phyloP scores from a whole-genome alignment of 108 stramenopile species.

The Conticribra weissflogii region DNA sequence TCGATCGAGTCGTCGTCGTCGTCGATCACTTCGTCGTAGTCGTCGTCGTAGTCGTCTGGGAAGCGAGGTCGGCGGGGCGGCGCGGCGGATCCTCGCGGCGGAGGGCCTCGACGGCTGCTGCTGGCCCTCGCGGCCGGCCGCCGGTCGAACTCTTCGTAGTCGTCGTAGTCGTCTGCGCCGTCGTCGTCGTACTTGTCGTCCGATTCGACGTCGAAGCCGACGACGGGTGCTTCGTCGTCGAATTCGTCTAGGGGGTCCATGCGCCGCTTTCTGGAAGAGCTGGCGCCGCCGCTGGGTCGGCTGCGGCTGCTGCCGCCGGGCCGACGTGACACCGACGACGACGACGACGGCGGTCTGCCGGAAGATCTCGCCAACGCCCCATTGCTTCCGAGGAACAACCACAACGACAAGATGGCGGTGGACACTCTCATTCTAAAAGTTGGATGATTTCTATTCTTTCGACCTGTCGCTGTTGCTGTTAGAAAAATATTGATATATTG shows the following conservation, averaged over 20 bases:
- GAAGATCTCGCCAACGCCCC: constrained; percentile 24
- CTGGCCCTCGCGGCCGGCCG: constrained; percentile 26
- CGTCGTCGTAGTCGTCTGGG: constrained; percentile 5
- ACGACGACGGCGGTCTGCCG: constrained; percentile 17
- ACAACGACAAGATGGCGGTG: constrained; percentile 1
- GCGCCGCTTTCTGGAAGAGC: constrained; percentile 36
- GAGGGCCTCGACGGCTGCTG: constrained; percentile 2
- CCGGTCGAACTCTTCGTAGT: constrained; percentile 33
- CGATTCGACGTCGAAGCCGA: constrained; percentile 58
- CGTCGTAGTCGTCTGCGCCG: constrained; percentile 39
- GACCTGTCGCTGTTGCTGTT: not conserved
- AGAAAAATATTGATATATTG: too few relatives aligned
- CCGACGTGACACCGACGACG: constrained; percentile 15
- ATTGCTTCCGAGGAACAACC: not conserved
- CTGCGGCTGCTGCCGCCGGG: constrained; percentile 14
- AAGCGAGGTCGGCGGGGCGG: constrained; percentile 4
- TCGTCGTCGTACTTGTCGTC: constrained; percentile 59
- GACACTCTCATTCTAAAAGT: constrained; percentile 10
- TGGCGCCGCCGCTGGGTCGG: not conserved
- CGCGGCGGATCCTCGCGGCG: constrained; percentile 5
- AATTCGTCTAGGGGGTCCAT: constrained; percentile 39
- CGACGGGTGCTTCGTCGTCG: constrained; percentile 40
- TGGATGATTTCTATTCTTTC: not conserved
- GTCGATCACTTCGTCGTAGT: constrained; percentile 7
- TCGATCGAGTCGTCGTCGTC: constrained; percentile 7